Percentiles rank a stretch among this genome's conserved stretches.
Conservation (phyloP, 2,329 filamentous ascomycete genomes). For the Sclerotinia trifoliorum region DNA sequence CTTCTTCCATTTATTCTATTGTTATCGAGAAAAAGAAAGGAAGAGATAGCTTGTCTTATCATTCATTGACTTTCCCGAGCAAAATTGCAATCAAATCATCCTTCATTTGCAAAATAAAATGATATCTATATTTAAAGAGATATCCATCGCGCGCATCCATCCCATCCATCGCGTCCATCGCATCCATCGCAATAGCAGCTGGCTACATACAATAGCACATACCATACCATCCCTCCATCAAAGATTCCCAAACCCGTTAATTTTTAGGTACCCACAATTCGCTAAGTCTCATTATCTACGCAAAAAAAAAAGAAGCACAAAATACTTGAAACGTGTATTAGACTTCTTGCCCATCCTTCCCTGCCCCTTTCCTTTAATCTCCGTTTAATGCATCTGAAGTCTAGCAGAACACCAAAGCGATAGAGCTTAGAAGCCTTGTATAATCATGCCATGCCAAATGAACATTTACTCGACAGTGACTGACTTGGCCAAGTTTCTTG, state of each 20-base stretch:
- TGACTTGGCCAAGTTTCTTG: slow-evolving; percentile 96
- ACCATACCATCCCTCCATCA: slow-evolving; percentile 1
- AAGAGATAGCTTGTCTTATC: not conserved
- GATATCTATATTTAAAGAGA: slow-evolving; percentile 3
- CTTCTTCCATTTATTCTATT: no score
- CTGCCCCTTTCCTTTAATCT: not conserved
- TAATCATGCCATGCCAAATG: slow-evolving; percentile 11
- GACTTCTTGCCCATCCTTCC: slow-evolving; percentile 5
- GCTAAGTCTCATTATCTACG: slow-evolving; percentile 18
- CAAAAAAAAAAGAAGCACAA: slow-evolving; percentile 13
- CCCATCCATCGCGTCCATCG: not conserved
- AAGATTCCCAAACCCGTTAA: slow-evolving; percentile 6
- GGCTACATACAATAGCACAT: slow-evolving; percentile 7
- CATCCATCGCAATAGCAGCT: slow-evolving; percentile 10
- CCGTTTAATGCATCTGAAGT: slow-evolving; percentile 7
- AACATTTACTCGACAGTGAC: slow-evolving; percentile 86
- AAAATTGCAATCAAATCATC: slow-evolving; percentile 13
- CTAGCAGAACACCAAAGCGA: slow-evolving; percentile 26
- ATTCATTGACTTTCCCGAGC: not conserved
- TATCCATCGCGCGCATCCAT: slow-evolving; percentile 1
- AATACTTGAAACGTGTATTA: not conserved
- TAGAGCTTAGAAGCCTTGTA: slow-evolving; percentile 23
- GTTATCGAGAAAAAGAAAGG: not conserved
- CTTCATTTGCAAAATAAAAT: not conserved
- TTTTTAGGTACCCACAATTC: slow-evolving; percentile 17